Percentiles rank a stretch among this genome's conserved stretches.
phyloP scores from a whole-genome alignment of 306 rosid genomes.

The Quercus bicolor region DNA sequence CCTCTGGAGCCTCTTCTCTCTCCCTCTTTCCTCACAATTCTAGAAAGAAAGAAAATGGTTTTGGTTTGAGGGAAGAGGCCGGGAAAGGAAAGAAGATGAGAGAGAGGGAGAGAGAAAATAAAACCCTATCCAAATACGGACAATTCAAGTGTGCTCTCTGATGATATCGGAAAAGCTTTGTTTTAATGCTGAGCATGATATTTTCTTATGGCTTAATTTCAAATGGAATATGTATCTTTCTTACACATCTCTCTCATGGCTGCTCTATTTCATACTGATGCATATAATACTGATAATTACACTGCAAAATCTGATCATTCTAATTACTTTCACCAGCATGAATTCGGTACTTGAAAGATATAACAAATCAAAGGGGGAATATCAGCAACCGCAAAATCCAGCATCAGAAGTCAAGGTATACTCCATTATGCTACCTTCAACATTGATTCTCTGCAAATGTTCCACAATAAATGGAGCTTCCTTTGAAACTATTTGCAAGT shows the following conservation, averaged over 20 bases:
- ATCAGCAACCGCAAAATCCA: slow-evolving; percentile 47
- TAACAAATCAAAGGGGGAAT: slow-evolving; percentile 48
- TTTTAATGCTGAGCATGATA: not conserved
- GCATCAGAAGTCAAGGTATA: slow-evolving; percentile 67
- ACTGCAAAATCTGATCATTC: slow-evolving; percentile 3
- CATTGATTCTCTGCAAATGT: not conserved
- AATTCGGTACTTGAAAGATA: slow-evolving; percentile 58
- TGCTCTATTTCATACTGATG: not conserved
- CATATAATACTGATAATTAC: not conserved
- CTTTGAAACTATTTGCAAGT: not conserved
- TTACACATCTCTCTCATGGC: not conserved
- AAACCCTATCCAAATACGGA: too few species aligned
- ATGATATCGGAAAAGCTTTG: not conserved
- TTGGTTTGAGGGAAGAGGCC: too few species aligned
- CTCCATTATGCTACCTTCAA: slow-evolving; percentile 11
- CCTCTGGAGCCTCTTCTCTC: too few species aligned
- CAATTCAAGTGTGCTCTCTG: too few species aligned
- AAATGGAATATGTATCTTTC: not conserved
- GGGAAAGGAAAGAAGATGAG: too few species aligned
- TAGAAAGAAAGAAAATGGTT: too few species aligned
- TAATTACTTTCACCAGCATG: slow-evolving; percentile 47
- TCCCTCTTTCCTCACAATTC: too few species aligned
- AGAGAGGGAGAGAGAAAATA: too few species aligned
- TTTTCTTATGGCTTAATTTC: not conserved
- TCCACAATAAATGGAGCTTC: not conserved